Base-by-base conservation (phyloP, 305 asterid genomes). In the Ruellia speciosa region DNA sequence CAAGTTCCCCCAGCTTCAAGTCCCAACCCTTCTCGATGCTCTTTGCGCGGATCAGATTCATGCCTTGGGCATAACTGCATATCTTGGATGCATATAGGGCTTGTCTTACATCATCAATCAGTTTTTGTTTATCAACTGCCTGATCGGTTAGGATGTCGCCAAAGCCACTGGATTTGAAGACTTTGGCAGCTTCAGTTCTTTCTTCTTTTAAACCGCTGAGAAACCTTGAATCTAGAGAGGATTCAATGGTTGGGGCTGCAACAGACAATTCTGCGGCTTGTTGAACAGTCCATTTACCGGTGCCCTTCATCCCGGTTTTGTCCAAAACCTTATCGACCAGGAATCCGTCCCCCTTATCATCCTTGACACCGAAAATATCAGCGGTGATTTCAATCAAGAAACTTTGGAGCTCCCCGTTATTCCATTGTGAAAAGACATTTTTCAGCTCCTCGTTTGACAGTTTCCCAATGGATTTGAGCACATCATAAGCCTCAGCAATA, bases 231-330 rank as follows among this genome's bases (percentile, higher is more conserved):
- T 85, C 95, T 46, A 85, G 71, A 0, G 95, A 85, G 49, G 95
- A 90, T 0, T 86, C 90, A 17, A 85, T 85, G 0, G 95, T 85
- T 0, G 95, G 95, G 13, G 95, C 95, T 3, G 95, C 90, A 51
- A 82, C 76, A 0, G 95, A 82, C 10, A 85, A 69, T 71, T 85
- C 95, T 0, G 95, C 95, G 0, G 95, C 95, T 63, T 85, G 95
- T 77, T 85, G 95, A 50, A 85, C 95, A 0, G 95, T 82, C 95
- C 95, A 85, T 67, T 85, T 85, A 2, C 95, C 90, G 0, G 95
- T 43, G n/a, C 49, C 49, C 49, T 43, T 43, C 49, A 83, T 83
- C 54, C 90, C 90, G 0, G 90, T 83, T 62, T 82, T 85, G 53
- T 85, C 95, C 75, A 85, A 65, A 65, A 85, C 75, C 76, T 75